These are phyloP conservation scores for Knufia fluminis DNA, from an alignment of 2,329 filamentous ascomycete genomes.

Conservation along the genomic window DNA sequence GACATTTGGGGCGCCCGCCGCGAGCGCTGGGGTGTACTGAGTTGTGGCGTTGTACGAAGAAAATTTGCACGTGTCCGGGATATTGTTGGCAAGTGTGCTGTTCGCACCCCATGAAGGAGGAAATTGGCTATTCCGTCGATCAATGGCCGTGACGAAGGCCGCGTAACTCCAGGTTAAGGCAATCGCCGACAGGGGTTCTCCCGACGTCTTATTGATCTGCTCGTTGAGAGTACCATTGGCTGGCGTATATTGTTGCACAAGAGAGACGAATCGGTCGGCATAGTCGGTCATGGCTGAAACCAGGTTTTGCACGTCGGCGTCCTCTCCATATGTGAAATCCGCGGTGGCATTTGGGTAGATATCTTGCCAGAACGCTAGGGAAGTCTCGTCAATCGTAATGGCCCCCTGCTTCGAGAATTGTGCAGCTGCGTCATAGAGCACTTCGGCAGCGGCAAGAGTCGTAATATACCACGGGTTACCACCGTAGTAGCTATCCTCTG, in stretches of 20 bases:
- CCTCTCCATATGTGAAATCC: conserved; percentile 57
- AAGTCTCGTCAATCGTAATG: conserved; percentile 55
- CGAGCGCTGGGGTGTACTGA: conserved; percentile 18
- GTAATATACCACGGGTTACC: conserved; percentile 74
- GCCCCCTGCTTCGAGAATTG: conserved; percentile 58
- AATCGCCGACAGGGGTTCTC: conserved; percentile 30
- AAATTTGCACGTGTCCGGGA: conserved; percentile 13
- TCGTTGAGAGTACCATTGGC: conserved; percentile 46
- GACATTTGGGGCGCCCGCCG: conserved; percentile 15
- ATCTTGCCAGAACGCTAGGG: conserved; percentile 62
- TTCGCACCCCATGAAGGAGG: conserved; percentile 21
- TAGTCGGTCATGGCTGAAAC: conserved; percentile 53
- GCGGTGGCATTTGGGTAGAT: conserved; percentile 47
- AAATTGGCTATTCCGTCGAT: conserved; percentile 17
- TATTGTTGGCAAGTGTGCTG: conserved; percentile 10
- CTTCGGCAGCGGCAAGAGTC: conserved; percentile 67
- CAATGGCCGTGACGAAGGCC: conserved; percentile 29
- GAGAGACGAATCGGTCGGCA: conserved; percentile 44
- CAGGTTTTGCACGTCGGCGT: conserved; percentile 38
- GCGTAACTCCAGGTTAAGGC: conserved; percentile 41
- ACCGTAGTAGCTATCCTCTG: conserved; percentile 64
- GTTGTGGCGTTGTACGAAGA: conserved; percentile 18
- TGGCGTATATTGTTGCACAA: conserved; percentile 41
- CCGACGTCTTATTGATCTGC: conserved; percentile 31
- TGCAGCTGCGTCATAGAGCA: conserved; percentile 65